Evolutionary conservation across 768 basidiomycete genomes (phyloP), one percentile per base, ranked within the genome.

Genomic region (Lentinula lateritia): DNA sequence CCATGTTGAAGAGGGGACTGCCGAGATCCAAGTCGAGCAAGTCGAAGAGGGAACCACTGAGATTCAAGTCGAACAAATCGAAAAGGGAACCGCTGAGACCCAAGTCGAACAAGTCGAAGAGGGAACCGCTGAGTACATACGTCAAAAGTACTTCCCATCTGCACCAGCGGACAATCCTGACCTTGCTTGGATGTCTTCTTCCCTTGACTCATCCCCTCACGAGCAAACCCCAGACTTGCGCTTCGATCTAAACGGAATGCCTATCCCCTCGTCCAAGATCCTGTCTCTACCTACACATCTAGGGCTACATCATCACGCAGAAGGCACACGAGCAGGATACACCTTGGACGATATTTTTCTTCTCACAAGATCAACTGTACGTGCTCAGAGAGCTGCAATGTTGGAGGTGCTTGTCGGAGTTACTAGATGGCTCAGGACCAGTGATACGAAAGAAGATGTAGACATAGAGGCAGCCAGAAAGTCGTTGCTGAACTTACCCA

Each of bases 221-320:
- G 61, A 74, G 2, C 56, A 75, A 9, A 70, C 73, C 3, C 66
- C 68, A 42, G 83, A 81, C 64, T 82, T 82, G 35, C 86, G 91
- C 1, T 96, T 94, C 68, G 90, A 95, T 71, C 81, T 95, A 1
- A 78, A 81, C 0, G 94, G 93, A 6, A 77, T 73, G 9, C 83
- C 84, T 0, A 87, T 96, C n/a, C 78, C 90, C 1, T 62, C 75
- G 0, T 68, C 77, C 2, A 66, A 86, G 2, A 82, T 84, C 2
- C 71, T 78, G 0, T 78, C 77, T 1, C 77, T 96, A 2, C 94
- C 93, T 1, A 88, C 91, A 0, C 88, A 94, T 73, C 80, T 93
- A 6, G 95, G 95, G 4, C 77, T 96, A 3, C 94, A 98, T 72
- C 95, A 97, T 69, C 95, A 96, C 69, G 88, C 93, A 0, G 87